phyloP scores from a whole-genome alignment of 345 rosid species.

The Nephelium lappaceum region DNA sequence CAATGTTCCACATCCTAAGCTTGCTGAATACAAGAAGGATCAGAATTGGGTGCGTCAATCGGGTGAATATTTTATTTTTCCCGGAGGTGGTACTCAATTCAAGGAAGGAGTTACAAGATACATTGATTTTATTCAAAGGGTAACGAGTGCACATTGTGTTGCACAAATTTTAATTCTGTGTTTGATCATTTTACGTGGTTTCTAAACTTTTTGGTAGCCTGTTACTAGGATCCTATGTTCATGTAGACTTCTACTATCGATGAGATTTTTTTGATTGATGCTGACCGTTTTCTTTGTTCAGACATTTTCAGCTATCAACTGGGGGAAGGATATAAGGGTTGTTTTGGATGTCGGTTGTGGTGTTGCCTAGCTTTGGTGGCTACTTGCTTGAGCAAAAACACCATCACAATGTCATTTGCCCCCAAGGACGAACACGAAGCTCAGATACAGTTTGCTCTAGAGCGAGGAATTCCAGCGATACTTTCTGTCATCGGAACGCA shows the following conservation, averaged over 20 bases:
- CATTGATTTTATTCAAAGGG: slow-evolving; percentile 68
- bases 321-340: slow-evolving; percentile 75
- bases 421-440: slow-evolving; percentile 99
- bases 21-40: slow-evolving; percentile 91
- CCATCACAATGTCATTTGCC: slow-evolving; percentile 90
- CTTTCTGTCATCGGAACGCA: slow-evolving; percentile 89
- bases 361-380: slow-evolving; percentile 96
- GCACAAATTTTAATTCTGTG: not conserved
- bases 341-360: slow-evolving; percentile 92
- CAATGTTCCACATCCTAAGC: slow-evolving; percentile 94
- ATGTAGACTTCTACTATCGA: too few relatives aligned
- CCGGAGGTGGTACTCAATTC: slow-evolving; percentile 97
- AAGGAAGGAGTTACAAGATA: slow-evolving; percentile 77
- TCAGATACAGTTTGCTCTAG: slow-evolving; percentile 95
- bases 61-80: slow-evolving; percentile 71
- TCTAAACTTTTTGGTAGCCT: not conserved
- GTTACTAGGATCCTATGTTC: not conserved
- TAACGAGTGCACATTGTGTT: slow-evolving; percentile 11
- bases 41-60: slow-evolving; percentile 83
- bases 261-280: too few relatives aligned
- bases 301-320: slow-evolving; percentile 68
- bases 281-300: slow-evolving; percentile 13
- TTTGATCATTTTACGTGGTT: not conserved
- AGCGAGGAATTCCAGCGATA: slow-evolving; percentile 90
- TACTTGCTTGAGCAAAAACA: slow-evolving; percentile 70